These are phyloP conservation scores for Phycomyces nitens DNA, from an alignment of 192 early-diverging fungal genomes.

Conservation along the genomic window DNA sequence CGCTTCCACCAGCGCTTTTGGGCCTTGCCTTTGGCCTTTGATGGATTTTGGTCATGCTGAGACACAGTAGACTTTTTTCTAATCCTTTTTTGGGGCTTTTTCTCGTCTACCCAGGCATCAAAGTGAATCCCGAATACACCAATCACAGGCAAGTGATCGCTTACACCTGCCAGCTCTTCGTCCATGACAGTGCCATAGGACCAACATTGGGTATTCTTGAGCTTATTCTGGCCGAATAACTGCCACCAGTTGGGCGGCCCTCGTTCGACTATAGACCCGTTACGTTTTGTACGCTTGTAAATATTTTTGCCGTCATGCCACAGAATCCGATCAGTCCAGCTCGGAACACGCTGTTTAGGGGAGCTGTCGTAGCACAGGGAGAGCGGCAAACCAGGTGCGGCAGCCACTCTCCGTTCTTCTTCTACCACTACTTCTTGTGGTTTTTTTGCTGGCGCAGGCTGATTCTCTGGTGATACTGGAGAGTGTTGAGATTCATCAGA, in stretches of 20 bases:
- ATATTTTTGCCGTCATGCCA: constrained; percentile 25
- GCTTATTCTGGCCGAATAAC: background rate
- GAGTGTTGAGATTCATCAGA: constrained; percentile 6
- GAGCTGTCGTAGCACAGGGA: constrained; percentile 37
- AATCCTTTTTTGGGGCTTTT: background rate
- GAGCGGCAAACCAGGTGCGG: background rate
- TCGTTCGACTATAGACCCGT: background rate
- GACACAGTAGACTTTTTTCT: background rate
- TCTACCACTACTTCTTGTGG: background rate
- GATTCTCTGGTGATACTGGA: background rate
- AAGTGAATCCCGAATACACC: constrained; percentile 47
- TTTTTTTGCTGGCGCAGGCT: background rate
- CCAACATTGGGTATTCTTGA: constrained; percentile 13
- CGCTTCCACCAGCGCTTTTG: background rate
- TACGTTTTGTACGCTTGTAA: background rate
- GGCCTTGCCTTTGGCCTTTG: background rate
- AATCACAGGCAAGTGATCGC: constrained; percentile 51
- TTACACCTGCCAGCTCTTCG: constrained; percentile 28
- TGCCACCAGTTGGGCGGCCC: background rate
- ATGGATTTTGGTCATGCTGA: background rate
- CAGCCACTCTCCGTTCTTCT: background rate
- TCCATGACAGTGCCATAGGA: constrained; percentile 32
- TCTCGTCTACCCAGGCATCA: constrained; percentile 22
- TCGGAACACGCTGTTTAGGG: constrained; percentile 44
- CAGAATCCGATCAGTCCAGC: constrained; percentile 50